Base-by-base conservation (phyloP, 2,329 filamentous ascomycete genomes). In the Fusarium foetens region DNA sequence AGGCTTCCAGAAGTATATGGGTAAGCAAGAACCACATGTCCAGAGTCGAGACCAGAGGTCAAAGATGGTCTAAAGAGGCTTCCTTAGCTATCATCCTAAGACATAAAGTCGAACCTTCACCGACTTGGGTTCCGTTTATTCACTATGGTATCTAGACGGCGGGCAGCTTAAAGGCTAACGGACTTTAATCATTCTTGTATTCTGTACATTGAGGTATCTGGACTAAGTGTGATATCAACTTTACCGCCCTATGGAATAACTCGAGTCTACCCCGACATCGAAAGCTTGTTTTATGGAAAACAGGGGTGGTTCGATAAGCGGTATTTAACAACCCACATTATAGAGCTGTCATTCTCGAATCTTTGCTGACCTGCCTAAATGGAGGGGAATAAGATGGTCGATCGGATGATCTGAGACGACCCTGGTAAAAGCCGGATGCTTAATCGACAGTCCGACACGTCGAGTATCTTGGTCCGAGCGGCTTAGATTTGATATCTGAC, bases 351-450 rank as follows among this genome's bases (percentile, higher is more conserved):
- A 49, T 25, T 53, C 41, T 55, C 5, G 8, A 68, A 31, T 21
- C 8, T 31, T 39, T 54, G 45, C 31, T 58, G 51, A 70, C 51
- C 23, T 49, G 51, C 45, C 49, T 33, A 46, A 51, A 72, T 67
- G 8, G 87, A 89, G 72, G 84, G 88, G 65, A 80, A 81, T 36
- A 90, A 90, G 55, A 82, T 89, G 6, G 87, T 89, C 29, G 90
- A 90, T 69, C 83, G 89, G 5, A 77, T 83, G 17, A 77, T 83
- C 35, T 84, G 88, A 5, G 88, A 90, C 54, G 88, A 89, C 65
- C 88, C 88, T 1, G 83, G 82, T 57, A 89, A 89, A 76, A 86
- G 86, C 48, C 85, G 87, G 68, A 89, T 91, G 86, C 86, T 89
- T 76, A 90, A 90, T 71, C 84, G 87, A 5, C 70, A 79, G 43